Base-by-base conservation (phyloP, 2,329 filamentous ascomycete species). In the Elsinoe fawcettii region DNA sequence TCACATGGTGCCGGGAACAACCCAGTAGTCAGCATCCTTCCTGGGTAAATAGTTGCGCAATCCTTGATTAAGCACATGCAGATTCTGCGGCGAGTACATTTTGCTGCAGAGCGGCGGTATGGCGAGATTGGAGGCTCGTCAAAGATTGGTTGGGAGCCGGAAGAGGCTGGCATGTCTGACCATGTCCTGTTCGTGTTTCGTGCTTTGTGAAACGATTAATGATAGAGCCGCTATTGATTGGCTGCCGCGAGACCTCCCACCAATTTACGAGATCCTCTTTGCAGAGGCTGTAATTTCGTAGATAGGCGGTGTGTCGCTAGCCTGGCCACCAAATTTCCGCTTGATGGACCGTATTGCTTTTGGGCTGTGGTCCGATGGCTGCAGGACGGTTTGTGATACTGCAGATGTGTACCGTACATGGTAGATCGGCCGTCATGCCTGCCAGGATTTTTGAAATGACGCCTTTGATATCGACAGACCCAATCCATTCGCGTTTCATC, bases 11-110 rank as follows among this genome's bases (percentile, higher is more conserved):
- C 20, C 23, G 30, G 27, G 25, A 20, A 18, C 23, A 27, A 46
- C 9, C 14, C 37, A 34, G 14, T 22, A 36, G 23, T 36, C 53
- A 44, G 53, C 41, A 53, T 37, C 49, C 49, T 22, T 16, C 23
- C 49, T 22, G n/a, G 49, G 32, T n/a, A 44, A 12, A 30, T 44
- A 25, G 14, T 56, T 46, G 53, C 53, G 51, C 36, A 30, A 55
- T 55, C 51, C 51, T 34, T 55, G 51, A 43, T 25, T 16, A n/a
- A n/a, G 36, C 36, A 55, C 53, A 44, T 32, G 25, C 30, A 32
- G 25, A 51, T 51, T 51, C n/a, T 46, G 41, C 18, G 41, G 41
- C 18, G 41, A 18, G 18, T 18, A 25, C 12, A 23, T 46, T 18
- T 18, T 46, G 41, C 20, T 14, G 41, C 14, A 22, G 18, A 46